Percentiles rank a stretch among this genome's conserved stretches.
phyloP scores from a whole-genome alignment of 192 early-diverging fungal species.

The Coemansia sp. region DNA sequence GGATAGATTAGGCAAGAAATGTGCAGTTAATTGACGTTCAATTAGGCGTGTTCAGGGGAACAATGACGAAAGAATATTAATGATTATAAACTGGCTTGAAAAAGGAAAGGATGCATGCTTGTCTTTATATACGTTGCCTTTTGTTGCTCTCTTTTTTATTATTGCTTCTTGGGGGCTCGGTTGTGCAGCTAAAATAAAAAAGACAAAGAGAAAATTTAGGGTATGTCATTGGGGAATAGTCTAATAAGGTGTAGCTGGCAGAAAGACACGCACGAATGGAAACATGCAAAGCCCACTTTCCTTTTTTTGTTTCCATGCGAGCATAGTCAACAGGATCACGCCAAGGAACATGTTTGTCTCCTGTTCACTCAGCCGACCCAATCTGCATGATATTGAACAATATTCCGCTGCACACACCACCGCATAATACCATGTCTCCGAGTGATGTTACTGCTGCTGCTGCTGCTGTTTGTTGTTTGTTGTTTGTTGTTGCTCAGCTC shows the following conservation, averaged over 20 bases:
- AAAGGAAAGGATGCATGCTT: constrained; percentile 6
- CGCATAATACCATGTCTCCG: too few relatives aligned
- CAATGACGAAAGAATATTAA: constrained; percentile 3
- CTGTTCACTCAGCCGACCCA: not conserved
- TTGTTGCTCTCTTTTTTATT: not conserved
- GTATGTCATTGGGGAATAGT: not conserved
- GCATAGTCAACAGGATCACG: not conserved
- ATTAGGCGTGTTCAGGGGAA: constrained; percentile 4
- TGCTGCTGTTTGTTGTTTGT: too few relatives aligned
- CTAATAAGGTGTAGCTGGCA: not conserved
- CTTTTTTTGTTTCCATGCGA: not conserved
- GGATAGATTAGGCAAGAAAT: not conserved
- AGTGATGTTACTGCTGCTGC: too few relatives aligned
- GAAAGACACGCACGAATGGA: not conserved
- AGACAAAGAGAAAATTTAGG: not conserved
- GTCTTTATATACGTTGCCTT: constrained; percentile 2
- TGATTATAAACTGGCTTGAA: constrained; percentile 9
- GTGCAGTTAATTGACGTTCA: not conserved
- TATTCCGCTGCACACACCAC: too few relatives aligned
- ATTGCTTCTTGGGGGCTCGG: not conserved
- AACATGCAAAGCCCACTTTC: constrained; percentile 2
- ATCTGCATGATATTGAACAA: not conserved
- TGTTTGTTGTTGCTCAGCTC: too few relatives aligned
- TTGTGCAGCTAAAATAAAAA: too few relatives aligned
- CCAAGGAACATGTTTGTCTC: not conserved